These are phyloP conservation scores for Phaffomyces opuntiae DNA, from an alignment of 805 yeast genomes.

Conservation along the genomic window DNA sequence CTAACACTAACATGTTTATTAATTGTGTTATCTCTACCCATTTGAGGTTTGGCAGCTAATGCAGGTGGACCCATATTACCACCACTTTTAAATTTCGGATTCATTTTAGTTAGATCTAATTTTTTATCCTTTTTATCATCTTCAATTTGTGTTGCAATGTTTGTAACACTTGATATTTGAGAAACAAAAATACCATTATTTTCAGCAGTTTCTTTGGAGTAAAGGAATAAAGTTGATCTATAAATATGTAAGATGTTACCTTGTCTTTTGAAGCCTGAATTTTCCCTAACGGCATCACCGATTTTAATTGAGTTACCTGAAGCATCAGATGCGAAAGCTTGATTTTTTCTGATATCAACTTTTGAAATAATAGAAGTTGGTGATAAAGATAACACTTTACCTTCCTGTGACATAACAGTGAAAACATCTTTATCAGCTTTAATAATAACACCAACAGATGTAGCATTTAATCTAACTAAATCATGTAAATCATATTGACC, in stretches of 20 bases:
- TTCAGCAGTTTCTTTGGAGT: conserved; percentile 72
- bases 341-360: conserved; percentile 54
- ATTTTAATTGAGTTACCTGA: conserved; percentile 78
- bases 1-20: conserved; percentile 82
- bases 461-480: conserved; percentile 80
- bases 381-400: conserved; percentile 60
- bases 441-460: conserved; percentile 81
- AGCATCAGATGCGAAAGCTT: conserved; percentile 79
- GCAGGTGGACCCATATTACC: conserved; percentile 54
- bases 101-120: conserved; percentile 77
- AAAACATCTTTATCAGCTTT: conserved; percentile 85
- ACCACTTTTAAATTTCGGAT: conserved; percentile 56
- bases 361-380: conserved; percentile 82
- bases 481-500: conserved; percentile 85
- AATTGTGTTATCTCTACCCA: conserved; percentile 76
- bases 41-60: conserved; percentile 39
- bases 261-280: conserved; percentile 75
- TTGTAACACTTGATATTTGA: conserved; percentile 66
- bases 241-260: conserved; percentile 85
- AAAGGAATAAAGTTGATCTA: conserved; percentile 70
- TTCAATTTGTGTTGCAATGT: conserved; percentile 76
- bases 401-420: conserved; percentile 75
- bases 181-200: conserved; percentile 90
- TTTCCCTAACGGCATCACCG: conserved; percentile 91
- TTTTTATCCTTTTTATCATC: conserved; percentile 30